phyloP scores from a whole-genome alignment of 169 alveolate genomes.

The Plasmodium blacklocki region DNA sequence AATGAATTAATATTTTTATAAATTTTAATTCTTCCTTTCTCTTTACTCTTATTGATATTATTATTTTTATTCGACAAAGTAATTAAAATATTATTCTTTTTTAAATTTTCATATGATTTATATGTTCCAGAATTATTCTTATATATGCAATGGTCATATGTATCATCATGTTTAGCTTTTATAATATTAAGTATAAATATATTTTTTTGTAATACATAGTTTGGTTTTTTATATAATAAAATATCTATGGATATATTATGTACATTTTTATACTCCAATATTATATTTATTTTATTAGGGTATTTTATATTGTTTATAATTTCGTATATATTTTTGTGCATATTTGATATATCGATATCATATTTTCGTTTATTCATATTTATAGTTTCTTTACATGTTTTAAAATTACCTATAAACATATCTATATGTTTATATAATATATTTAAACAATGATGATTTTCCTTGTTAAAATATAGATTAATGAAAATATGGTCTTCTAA shows the following conservation, averaged over 20 bases:
- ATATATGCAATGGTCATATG: not conserved
- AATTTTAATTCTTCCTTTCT: too few species aligned
- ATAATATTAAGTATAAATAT: too few species aligned
- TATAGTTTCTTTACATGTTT: conserved; percentile 26
- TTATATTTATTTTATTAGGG: conserved; percentile 1
- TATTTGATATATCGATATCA: conserved; percentile 40
- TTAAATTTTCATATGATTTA: too few species aligned
- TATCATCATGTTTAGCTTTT: not conserved
- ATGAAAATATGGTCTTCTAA: conserved; percentile 18
- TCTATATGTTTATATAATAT: conserved; percentile 23
- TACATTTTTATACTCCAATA: conserved; percentile 47
- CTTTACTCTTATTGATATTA: too few species aligned
- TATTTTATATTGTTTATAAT: conserved; percentile 9
- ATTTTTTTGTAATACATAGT: not conserved
- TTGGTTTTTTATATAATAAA: conserved; percentile 22
- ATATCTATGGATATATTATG: conserved; percentile 62
- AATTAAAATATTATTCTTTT: too few species aligned
- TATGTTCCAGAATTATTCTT: too few species aligned
- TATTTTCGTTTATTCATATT: conserved; percentile 62
- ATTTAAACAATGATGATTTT: conserved; percentile 40
- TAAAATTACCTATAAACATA: conserved; percentile 9
- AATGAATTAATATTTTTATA: too few species aligned
- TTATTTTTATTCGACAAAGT: too few species aligned
- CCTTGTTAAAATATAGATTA: conserved; percentile 67
- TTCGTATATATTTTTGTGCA: conserved; percentile 50